Evolutionary conservation across 306 rosid species (phyloP).

Genomic region (Chamaecrista fasciculata): DNA sequence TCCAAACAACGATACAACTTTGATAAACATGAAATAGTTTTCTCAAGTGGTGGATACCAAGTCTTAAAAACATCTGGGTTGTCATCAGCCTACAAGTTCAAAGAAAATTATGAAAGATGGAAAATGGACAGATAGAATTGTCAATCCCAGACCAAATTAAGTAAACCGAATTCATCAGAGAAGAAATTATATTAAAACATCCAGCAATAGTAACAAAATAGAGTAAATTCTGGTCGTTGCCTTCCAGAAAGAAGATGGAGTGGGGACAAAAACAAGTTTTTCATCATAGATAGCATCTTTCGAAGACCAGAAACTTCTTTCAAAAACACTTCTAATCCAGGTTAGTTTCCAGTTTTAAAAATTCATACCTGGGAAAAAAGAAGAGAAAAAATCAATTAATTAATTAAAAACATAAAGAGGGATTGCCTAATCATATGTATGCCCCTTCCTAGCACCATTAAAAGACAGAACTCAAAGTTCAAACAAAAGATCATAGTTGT

Average conservation of each 20-base stretch:
- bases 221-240: constrained; percentile 6
- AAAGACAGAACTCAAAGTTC: too few relatives aligned
- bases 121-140: constrained; percentile 5
- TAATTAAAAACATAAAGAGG: not conserved
- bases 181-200: constrained; percentile 11
- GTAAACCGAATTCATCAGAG: not conserved
- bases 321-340: not conserved
- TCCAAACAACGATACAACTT: constrained; percentile 93
- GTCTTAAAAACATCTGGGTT: constrained; percentile 66
- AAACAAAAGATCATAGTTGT: not conserved
- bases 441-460: not conserved
- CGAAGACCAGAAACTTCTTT: not conserved
- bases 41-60: constrained; percentile 96
- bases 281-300: constrained; percentile 16
- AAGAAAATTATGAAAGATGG: constrained; percentile 12
- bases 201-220: constrained; percentile 20
- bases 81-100: constrained; percentile 66
- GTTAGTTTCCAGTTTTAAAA: not conserved
- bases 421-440: not conserved
- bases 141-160: constrained; percentile 12
- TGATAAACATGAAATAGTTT: constrained; percentile 89
- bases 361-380: constrained; percentile 9
- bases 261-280: not conserved
- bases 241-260: not conserved
- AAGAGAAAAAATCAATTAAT: too few relatives aligned